Base-by-base conservation (phyloP, 345 rosid genomes). In the Eutrema yunnanense region DNA sequence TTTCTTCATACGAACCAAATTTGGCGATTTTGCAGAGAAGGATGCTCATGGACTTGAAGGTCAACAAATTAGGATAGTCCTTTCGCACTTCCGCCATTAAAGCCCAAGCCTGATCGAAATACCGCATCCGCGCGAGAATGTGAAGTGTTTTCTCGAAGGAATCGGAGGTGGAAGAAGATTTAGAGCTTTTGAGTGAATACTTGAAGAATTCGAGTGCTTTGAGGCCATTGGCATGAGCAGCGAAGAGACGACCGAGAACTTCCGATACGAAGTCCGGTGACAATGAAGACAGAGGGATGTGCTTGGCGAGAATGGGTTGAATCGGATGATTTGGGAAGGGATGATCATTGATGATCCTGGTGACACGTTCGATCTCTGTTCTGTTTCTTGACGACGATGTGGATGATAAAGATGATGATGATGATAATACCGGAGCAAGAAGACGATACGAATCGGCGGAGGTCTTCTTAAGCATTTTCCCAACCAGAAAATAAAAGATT, bases 101-200 rank as follows among this genome's bases (percentile, higher is more conserved):
- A 26, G 75, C 87, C 98, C 97, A 91, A 13, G 92, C 98, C 67
- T 88, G 81, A 72, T 88, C 92, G 55, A 94, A 86, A 63, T 89
- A 94, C 7, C 96, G 83, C 97, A 91, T 94, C 44, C 96, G 78
- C 1, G 82, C 58, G 51, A 94, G 92, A 29, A 91, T 86, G 76
- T 94, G 97, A 38, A 94, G 88, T 3, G 96, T 86, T 76, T 87
- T 91, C 55, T 91, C 98, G 30, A 94, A 89, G 12, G 98, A 83
- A 70, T 82, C 87, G 0, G 86, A 60, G 19, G 81, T 86, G 6
- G 92, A 89, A 73, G 64, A 16, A 3, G 43, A 70, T n/a, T 75
- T 82, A 33, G 84, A 54, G 73, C 67, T 77, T 36, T 38, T 49
- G 47, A 84, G 76, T 27, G 81, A 77, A 57, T 81, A 84, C 9